These are phyloP conservation scores for Hortiboletus rubellus DNA, from an alignment of 1,284 basidiomycete species.

Conservation along the genomic window DNA sequence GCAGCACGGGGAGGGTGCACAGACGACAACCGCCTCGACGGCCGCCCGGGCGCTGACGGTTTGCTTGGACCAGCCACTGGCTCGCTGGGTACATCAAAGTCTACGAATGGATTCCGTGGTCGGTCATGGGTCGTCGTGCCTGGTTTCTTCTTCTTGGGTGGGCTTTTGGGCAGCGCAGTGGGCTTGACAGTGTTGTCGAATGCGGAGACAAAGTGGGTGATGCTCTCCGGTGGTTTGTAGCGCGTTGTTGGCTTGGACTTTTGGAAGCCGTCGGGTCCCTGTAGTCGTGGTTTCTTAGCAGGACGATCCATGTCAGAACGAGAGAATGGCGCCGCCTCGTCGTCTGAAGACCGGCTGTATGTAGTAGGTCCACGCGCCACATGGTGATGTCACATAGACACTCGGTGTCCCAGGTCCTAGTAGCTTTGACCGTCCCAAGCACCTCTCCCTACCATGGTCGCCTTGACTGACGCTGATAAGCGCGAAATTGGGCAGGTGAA, in stretches of 20 bases:
- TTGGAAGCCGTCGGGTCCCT: constrained; percentile 33
- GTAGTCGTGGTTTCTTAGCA: constrained; percentile 27
- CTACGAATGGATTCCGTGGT: constrained; percentile 27
- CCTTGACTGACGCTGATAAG: constrained; percentile 41
- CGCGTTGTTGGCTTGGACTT: constrained; percentile 24
- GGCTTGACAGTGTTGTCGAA: constrained; percentile 21
- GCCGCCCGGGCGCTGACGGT: constrained; percentile 5
- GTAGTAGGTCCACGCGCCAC: too few species aligned
- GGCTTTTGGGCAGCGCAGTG: neutral
- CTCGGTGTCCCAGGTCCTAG: neutral
- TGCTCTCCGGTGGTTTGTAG: constrained; percentile 33
- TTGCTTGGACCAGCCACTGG: constrained; percentile 19
- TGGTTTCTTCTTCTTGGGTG: constrained; percentile 12
- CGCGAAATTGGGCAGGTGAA: constrained; percentile 56
- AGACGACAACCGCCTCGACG: constrained; percentile 4
- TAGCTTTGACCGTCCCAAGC: neutral
- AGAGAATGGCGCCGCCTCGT: too few species aligned
- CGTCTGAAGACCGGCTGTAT: too few species aligned
- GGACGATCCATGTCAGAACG: constrained; percentile 22
- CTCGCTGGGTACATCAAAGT: constrained; percentile 1
- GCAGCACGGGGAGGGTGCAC: constrained; percentile 3
- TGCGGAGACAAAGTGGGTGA: constrained; percentile 33
- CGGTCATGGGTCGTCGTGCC: constrained; percentile 9
- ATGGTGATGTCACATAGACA: constrained; percentile 4
- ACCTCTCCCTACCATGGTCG: constrained; percentile 15